Base-by-base conservation (phyloP, 768 basidiomycete genomes). In the Dioszegia aurantiaca region DNA sequence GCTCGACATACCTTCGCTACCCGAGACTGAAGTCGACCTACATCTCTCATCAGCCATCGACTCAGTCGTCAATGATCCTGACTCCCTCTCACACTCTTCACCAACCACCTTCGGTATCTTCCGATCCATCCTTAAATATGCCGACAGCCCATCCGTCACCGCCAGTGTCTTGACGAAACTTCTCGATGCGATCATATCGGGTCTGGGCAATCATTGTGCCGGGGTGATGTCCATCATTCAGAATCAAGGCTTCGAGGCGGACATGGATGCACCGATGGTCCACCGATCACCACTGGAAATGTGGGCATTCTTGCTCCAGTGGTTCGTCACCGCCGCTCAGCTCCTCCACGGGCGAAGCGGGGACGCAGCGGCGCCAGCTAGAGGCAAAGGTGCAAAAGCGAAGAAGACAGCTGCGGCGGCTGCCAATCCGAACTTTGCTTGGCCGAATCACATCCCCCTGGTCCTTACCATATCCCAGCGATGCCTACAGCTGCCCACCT, bases 241-340 rank as follows among this genome's bases (percentile, higher is more conserved):
- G 21, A 44, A 44, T n/a, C 59, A 60, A 51, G 63, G 65, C 9
- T 66, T 65, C n/a, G 39, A 28, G 16, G 63, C 42, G 30, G 72
- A 74, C 44, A 62, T 67, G 54, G 74, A 76, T 47, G 65, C 67
- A 2, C 67, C 72, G 16, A 60, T 70, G 63, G 48, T 68, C 17
- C 90, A 91, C 75, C 88, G 86, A 73, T 63, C 72, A 2, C 84
- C 90, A 0, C 80, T 99, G 59, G 95, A 98, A 75, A 86, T 88
- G 81, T 97, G 90, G 74, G 88, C 87, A 6, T 97, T 98, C 73
- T 79, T 97, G 24, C 77, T 95, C n/a, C 82, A 86, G 60, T 97
- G 92, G 92, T 93, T 93, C 72, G 87, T 89, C 16, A 78, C 80
- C 11, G 85, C 85, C 0, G 87, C 86, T 1, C 91, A 94, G 77